Evolutionary conservation across 1,284 basidiomycete species (phyloP), one percentile per base, ranked within the genome.

Genomic region (Papiliotrema nemorosa): DNA sequence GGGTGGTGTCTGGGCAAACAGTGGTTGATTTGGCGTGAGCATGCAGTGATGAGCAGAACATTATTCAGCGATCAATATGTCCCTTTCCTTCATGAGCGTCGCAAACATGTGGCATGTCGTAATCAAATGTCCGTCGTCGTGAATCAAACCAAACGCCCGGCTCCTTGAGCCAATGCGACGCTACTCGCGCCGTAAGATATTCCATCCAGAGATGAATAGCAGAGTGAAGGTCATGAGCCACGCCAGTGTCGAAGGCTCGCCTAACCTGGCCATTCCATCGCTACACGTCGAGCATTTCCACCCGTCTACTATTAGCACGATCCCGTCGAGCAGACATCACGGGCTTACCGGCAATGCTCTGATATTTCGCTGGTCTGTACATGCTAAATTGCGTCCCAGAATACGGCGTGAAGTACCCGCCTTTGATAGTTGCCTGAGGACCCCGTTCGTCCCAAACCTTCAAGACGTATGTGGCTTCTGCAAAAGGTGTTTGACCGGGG

Each of bases 391-490:
- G 78, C 38, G 89, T 76, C 3, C 80, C 80, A 33, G 78, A 79
- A 69, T 91, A 90, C 44, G 85, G 82, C 50, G 76, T 76, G 58
- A 97, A 77, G 63, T 79, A 80, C 0, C 91, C 92, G 0, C 83
- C 81, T 18, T 76, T 72, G 33, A 81, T 74, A 6, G 76, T 73
- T 0, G 83, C 83, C 12, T 76, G 80, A 5, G 81, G 77, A 0
- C 91, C 92, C 53, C 86, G 79, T 51, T 88, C 82, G 64, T 87
- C 91, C 77, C 80, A 88, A 22, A 96, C 83, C 37, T 82, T 79
- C 37, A 94, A 75, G 9, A 85, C 87, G 72, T 90, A 94, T 21
- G 80, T 82, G 21, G 80, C 84, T 55, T 83, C 83, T 0, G 82
- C 86, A 27, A 94, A 81, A 2, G 86, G 86, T 9, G 80, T 78